Percentiles rank a stretch among this genome's conserved stretches.
Conservation (phyloP, 2,329 filamentous ascomycete species). For the Penicillium concentricum region DNA sequence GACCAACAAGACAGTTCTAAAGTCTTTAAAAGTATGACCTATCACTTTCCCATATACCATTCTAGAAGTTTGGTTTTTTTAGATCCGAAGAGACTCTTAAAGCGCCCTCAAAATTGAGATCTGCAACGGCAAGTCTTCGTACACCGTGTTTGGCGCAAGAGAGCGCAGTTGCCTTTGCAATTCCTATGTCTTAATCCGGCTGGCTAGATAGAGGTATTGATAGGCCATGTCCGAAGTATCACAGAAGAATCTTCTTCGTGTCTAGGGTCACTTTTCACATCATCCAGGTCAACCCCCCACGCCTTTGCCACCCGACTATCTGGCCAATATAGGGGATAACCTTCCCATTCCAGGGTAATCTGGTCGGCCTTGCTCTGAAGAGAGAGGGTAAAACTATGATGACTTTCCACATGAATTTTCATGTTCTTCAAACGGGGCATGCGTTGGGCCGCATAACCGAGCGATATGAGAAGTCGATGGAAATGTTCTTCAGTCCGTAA, state of each 20-base stretch:
- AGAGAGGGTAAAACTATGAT: background rate
- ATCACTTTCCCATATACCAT: too few relatives aligned
- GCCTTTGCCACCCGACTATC: background rate
- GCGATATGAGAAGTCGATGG: slow-evolving; percentile 1
- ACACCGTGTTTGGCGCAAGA: background rate
- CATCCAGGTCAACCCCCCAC: background rate
- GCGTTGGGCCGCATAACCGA: background rate
- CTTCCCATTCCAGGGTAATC: background rate
- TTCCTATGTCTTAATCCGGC: background rate
- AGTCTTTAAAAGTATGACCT: too few relatives aligned
- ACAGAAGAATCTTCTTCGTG: background rate
- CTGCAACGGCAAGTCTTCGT: background rate
- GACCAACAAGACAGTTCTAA: too few relatives aligned
- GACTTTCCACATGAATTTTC: background rate
- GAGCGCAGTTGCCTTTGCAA: background rate
- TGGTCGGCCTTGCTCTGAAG: background rate
- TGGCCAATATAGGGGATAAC: background rate
- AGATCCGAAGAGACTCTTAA: background rate
- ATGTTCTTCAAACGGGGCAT: slow-evolving; percentile 1
- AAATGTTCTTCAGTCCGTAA: slow-evolving; percentile 4
- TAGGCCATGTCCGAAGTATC: background rate
- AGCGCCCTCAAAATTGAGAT: background rate
- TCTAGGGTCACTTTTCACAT: background rate
- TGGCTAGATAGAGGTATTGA: background rate
- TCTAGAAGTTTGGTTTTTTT: too few relatives aligned